A percentile compares a stretch with the other conserved stretches of the same genome.
Evolutionary conservation across 345 rosid species (phyloP).

Genomic region (Pistacia vera): DNA sequence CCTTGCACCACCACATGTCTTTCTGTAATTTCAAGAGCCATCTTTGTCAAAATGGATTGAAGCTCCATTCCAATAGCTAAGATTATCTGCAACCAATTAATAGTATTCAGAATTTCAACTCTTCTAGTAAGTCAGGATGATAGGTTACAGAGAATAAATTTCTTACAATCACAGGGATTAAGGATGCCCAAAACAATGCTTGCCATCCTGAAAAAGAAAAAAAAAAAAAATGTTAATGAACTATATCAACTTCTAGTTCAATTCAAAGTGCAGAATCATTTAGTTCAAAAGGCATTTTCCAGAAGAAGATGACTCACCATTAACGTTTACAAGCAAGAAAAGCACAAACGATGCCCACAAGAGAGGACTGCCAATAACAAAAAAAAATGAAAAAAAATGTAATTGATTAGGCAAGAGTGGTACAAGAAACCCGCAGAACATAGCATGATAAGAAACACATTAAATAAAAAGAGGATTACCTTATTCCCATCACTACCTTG

Average conservation of each 20-base stretch:
- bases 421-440: constrained; percentile 2
- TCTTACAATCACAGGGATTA: constrained; percentile 86
- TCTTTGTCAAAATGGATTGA: constrained; percentile 75
- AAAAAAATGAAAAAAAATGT: background rate
- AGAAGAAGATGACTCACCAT: constrained; percentile 43
- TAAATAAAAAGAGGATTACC: constrained; percentile 41
- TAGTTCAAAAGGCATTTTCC: background rate
- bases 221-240: background rate
- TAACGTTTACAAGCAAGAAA: constrained; percentile 81
- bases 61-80: constrained; percentile 86
- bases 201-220: constrained; percentile 74
- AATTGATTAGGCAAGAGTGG: background rate
- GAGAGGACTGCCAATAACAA: constrained; percentile 57
- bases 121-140: background rate
- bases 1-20: constrained; percentile 98
- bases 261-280: background rate
- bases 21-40: constrained; percentile 83
- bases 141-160: constrained; percentile 2
- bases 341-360: constrained; percentile 88
- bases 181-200: constrained; percentile 67
- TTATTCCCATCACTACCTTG: constrained; percentile 76
- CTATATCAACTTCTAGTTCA: background rate
- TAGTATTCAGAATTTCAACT: constrained; percentile 12
- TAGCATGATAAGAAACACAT: background rate
- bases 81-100: constrained; percentile 58